Conservation (phyloP, 83 land plant species). For the Isoetes engelmannii region DNA sequence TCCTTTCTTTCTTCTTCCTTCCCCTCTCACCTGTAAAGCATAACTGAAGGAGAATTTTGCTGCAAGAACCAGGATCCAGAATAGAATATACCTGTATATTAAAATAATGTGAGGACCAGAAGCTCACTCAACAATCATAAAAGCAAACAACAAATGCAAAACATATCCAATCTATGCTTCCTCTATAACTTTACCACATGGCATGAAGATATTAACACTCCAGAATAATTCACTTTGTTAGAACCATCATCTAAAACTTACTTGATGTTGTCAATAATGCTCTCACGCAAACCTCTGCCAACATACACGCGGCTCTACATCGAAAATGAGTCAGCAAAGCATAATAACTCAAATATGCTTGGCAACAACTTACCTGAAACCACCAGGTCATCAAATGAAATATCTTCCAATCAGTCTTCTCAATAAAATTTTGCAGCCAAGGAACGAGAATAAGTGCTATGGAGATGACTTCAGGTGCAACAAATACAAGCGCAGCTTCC, state of each 20-base stretch:
- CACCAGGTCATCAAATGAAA: constrained; percentile 70
- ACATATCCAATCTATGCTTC: neutral
- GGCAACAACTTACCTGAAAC: constrained; percentile 43
- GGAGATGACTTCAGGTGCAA: constrained; percentile 60
- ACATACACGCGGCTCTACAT: constrained; percentile 56
- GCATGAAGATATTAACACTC: too few species aligned
- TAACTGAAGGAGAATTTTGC: constrained; percentile 72
- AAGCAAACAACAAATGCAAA: neutral
- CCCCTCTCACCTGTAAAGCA: constrained; percentile 37
- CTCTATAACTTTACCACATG: neutral
- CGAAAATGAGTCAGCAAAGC: neutral
- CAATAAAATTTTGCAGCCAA: constrained; percentile 69
- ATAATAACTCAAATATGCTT: neutral
- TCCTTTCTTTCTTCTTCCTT: too few species aligned
- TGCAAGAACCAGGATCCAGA: constrained; percentile 66
- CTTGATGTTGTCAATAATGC: constrained; percentile 61
- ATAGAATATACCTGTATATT: constrained; percentile 42
- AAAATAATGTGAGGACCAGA: neutral
- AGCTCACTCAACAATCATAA: neutral
- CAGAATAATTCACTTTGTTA: too few species aligned
- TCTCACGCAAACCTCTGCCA: constrained; percentile 81
- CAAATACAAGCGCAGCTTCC: constrained; percentile 40
- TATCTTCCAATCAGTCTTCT: constrained; percentile 64
- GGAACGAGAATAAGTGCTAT: constrained; percentile 59
- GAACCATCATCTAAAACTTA: constrained; percentile 5